Base-by-base conservation (phyloP, 192 early-diverging fungal genomes). In the Gryganskiella cystojenkinii region DNA sequence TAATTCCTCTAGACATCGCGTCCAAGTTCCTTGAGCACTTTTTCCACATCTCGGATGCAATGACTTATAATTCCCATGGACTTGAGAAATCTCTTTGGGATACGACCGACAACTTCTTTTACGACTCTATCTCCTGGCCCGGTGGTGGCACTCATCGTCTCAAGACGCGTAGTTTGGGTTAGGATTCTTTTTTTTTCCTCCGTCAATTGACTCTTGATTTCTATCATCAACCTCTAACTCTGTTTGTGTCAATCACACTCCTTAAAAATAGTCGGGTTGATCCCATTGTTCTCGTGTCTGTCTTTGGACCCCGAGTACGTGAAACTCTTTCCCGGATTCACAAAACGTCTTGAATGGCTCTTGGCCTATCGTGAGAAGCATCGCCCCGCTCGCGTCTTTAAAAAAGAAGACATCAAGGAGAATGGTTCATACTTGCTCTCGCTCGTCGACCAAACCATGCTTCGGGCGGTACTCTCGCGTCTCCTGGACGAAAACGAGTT, bases 1-100 rank as follows among this genome's bases (percentile, higher is more conserved):
- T n/a, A n/a, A n/a, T n/a, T n/a, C n/a, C n/a, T n/a, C n/a, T 52
- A 73, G 84, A 85, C 46, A 87, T 87, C 43, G 86, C 86, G 17
- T 84, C 83, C 22, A 85, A 85, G 62, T 87, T 85, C 72, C 65
- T 87, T 45, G 83, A 87, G 57, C 86, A 87, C 72, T 87, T 86
- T 67, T 80, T 87, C 57, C 82, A 86, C 67, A 86, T 87, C 45
- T 85, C 86, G 33, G 84, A 87, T 47, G 86, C 86, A 2, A 79
- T 87, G 62, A 83, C 85, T 2, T 87, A 81, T 45, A 57, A 69
- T 1, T 56, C 69, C 11, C 50, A 57, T 3, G 71, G 60, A 19
- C 68, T 68, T 19, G 81, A 81, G 44, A 65, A 81, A 52, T 58
- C 71, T 4, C 68, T 86, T 4, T 86, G 84, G 84, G 70, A 86